Evolutionary conservation across 2,329 filamentous ascomycete species (phyloP), one percentile per base, ranked within the genome.

Genomic region (Trichophyton schoenleinii): DNA sequence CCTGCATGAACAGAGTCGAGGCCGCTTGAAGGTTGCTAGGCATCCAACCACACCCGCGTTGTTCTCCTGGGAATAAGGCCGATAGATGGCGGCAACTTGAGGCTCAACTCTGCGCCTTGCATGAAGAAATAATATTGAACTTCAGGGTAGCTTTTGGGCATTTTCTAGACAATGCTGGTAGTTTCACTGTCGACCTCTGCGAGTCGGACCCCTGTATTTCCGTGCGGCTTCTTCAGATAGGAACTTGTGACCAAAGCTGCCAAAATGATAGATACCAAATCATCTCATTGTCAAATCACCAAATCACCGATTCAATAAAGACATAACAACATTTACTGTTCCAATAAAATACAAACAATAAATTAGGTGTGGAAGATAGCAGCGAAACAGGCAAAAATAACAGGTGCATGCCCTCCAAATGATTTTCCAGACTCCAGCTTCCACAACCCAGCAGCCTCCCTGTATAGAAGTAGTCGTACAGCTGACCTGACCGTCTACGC

Each of bases 401-500:
- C 3, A 46, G 44, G 44, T 25, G 44, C 18, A 48, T 20, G 20
- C 18, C 18, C 6, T 20, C 41, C n/a, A 25, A 48, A 20, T 25
- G 25, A 48, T 48, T 48, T 48, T 48, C 44, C 44, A 11, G 20
- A 20, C 9, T 25, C 44, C 44, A 48, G 49, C 22, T 13, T 31
- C 22, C 49, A n/a, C 49, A 22, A 1, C 11, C 20, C 34, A 38
- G 34, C 34, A 1, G 8, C 34, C 34, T 38, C 34, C 34, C 34
- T 38, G 34, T 4, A 13, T 9, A 13, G 34, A 38, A 36, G n/a
- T 44, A 52, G 28, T 53, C 13, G 25, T 53, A 34, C 49, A 53
- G 44, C 44, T 48, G 44, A 48, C 44, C 20, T 22, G 18, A 48
- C 44, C 20, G n/a, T 34, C 31, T 58, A 75, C 34, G 73, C 69